Conservation (phyloP, 2,329 filamentous ascomycete genomes). For the Verticillium albo-atrum region DNA sequence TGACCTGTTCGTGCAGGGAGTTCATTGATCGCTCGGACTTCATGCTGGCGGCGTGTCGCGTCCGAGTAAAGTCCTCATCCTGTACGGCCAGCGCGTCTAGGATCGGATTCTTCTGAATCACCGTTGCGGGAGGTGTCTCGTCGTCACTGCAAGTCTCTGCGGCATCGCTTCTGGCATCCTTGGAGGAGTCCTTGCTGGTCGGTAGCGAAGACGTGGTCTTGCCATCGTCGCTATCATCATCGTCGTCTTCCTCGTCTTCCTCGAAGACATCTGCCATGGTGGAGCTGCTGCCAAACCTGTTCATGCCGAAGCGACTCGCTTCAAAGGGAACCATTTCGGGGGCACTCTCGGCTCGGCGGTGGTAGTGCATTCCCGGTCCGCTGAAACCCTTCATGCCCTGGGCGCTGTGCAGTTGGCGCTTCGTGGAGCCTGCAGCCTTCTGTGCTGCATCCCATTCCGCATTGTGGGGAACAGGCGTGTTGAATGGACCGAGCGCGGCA, state of each 20-base stretch:
- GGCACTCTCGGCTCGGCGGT: constrained; percentile 74
- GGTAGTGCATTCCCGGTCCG: constrained; percentile 69
- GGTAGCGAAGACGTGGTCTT: constrained; percentile 16
- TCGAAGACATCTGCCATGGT: constrained; percentile 87
- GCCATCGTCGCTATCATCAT: constrained; percentile 37
- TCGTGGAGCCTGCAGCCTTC: constrained; percentile 48
- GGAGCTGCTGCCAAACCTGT: constrained; percentile 60
- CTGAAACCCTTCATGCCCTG: constrained; percentile 65
- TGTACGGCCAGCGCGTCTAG: constrained; percentile 9
- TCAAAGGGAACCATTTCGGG: constrained; percentile 77
- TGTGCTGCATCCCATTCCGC: constrained; percentile 66
- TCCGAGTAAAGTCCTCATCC: constrained; percentile 26
- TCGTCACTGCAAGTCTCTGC: constrained; percentile 18
- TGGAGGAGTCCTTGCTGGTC: background rate
- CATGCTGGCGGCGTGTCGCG: constrained; percentile 30
- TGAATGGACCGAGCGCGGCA: constrained; percentile 87
- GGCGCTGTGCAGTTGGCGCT: constrained; percentile 72
- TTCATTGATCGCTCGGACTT: constrained; percentile 44
- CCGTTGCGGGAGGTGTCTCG: constrained; percentile 24
- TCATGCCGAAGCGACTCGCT: constrained; percentile 48
- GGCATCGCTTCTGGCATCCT: background rate
- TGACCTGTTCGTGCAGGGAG: constrained; percentile 48
- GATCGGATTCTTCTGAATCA: constrained; percentile 14
- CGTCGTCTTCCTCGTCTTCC: constrained; percentile 68
- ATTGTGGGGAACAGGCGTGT: constrained; percentile 65